These are phyloP conservation scores for Leishmania lainsoni DNA, from an alignment of 208 protist genomes.

Conservation along the genomic window DNA sequence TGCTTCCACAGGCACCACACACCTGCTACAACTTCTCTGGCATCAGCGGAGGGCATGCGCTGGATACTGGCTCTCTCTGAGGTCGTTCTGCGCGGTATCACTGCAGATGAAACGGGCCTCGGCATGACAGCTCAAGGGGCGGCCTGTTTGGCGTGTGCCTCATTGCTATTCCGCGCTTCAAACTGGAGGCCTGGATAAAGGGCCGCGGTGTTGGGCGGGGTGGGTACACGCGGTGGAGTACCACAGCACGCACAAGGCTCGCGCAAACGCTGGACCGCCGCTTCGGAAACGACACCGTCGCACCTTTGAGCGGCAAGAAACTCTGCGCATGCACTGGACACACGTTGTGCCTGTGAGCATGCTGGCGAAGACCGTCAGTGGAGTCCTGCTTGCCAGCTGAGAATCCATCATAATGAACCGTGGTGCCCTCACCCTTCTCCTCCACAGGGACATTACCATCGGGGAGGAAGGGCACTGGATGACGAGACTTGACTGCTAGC, in stretches of 20 bases:
- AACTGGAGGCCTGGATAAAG: constrained; percentile 79
- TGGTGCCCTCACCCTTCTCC: constrained; percentile 31
- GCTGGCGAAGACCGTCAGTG: constrained; percentile 29
- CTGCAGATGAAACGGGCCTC: constrained; percentile 96
- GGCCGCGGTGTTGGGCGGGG: constrained; percentile 92
- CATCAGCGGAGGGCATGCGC: constrained; percentile 92
- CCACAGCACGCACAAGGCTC: constrained; percentile 44
- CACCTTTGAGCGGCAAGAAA: constrained; percentile 29
- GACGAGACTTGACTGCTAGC: constrained; percentile 90
- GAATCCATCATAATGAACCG: constrained; percentile 80
- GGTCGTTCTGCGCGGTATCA: constrained; percentile 77
- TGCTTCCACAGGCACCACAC: background rate
- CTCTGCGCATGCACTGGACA: constrained; percentile 58
- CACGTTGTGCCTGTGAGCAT: constrained; percentile 11
- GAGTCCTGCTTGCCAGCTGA: constrained; percentile 95
- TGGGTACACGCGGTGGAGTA: constrained; percentile 66
- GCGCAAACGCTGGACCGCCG: constrained; percentile 43
- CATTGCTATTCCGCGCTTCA: constrained; percentile 92
- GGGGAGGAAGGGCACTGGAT: constrained; percentile 97
- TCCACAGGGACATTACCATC: constrained; percentile 50
- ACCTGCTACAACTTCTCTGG: constrained; percentile 56
- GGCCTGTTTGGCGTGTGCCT: constrained; percentile 79
- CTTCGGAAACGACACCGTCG: constrained; percentile 46
- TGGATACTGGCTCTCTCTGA: constrained; percentile 96
- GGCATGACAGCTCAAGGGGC: constrained; percentile 54